A percentile compares a stretch with the other conserved stretches of the same genome.
phyloP scores from a whole-genome alignment of 768 basidiomycete species.

The Russula sp. region DNA sequence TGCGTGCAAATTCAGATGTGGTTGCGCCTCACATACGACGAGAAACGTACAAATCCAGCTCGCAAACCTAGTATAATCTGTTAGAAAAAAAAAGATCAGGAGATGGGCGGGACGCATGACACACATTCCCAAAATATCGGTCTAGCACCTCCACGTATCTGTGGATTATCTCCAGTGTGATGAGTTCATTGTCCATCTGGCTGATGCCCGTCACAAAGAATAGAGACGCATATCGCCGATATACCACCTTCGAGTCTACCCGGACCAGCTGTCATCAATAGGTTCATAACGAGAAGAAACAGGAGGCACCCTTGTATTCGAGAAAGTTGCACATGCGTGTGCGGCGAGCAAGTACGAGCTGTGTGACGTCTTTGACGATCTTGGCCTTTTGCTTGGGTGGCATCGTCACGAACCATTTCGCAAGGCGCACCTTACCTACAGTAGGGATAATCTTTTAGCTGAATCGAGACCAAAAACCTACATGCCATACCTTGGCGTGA shows the following conservation, averaged over 20 bases:
- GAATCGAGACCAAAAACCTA: neutral
- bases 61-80: slow-evolving; percentile 61
- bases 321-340: slow-evolving; percentile 95
- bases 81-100: slow-evolving; percentile 3
- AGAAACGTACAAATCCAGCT: slow-evolving; percentile 77
- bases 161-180: slow-evolving; percentile 90
- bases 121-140: slow-evolving; percentile 81
- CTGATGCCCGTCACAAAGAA: slow-evolving; percentile 92
- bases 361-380: slow-evolving; percentile 94
- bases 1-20: slow-evolving; percentile 35
- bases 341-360: slow-evolving; percentile 82
- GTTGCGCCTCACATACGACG: neutral
- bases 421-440: slow-evolving; percentile 85
- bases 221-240: slow-evolving; percentile 91
- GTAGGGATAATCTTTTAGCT: neutral
- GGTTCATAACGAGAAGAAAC: neutral
- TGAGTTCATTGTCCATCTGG: slow-evolving; percentile 83
- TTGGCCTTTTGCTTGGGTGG: slow-evolving; percentile 78
- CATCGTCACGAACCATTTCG: slow-evolving; percentile 94
- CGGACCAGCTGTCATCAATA: neutral
- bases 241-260: slow-evolving; percentile 81
- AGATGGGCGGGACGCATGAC: slow-evolving; percentile 33
- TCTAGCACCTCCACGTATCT: slow-evolving; percentile 91
- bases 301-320: slow-evolving; percentile 84
- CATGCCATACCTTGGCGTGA: slow-evolving; percentile 73